Evolutionary conservation across 306 rosid species (phyloP).

Genomic region (Dalbergia oliveri): DNA sequence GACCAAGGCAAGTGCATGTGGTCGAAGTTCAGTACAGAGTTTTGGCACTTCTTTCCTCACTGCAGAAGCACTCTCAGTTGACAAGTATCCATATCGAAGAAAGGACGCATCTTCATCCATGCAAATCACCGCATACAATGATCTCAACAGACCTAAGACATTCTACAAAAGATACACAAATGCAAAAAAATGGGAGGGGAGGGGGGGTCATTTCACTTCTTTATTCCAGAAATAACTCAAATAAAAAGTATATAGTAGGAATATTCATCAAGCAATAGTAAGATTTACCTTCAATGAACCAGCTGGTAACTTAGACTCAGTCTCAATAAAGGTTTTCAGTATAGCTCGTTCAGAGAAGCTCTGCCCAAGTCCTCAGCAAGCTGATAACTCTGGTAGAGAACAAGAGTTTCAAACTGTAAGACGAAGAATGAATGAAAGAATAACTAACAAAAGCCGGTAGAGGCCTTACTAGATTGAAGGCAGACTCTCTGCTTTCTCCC

Average conservation of each 20-base stretch:
- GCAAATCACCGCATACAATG: conserved; percentile 77
- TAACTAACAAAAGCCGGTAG: conserved; percentile 9
- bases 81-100: conserved; percentile 83
- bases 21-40: conserved; percentile 80
- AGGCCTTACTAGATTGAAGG: conserved; percentile 71
- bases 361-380: conserved; percentile 88
- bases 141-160: conserved; percentile 70
- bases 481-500: conserved; percentile 80
- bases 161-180: conserved; percentile 56
- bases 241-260: background rate
- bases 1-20: conserved; percentile 87
- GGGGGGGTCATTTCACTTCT: background rate
- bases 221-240: conserved; percentile 10
- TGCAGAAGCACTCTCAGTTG: conserved; percentile 63
- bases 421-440: conserved; percentile 8
- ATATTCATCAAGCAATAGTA: background rate
- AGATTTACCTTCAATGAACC: conserved; percentile 74
- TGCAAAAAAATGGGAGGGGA: background rate
- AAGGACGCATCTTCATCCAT: conserved; percentile 87
- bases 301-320: conserved; percentile 66
- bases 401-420: conserved; percentile 41
- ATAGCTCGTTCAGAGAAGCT: conserved; percentile 83
- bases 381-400: conserved; percentile 71
- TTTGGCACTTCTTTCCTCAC: conserved; percentile 82
- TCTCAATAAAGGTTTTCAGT: conserved; percentile 66